These are phyloP conservation scores for Ramaria sp. DNA, from an alignment of 768 basidiomycete species.

Conservation along the genomic window DNA sequence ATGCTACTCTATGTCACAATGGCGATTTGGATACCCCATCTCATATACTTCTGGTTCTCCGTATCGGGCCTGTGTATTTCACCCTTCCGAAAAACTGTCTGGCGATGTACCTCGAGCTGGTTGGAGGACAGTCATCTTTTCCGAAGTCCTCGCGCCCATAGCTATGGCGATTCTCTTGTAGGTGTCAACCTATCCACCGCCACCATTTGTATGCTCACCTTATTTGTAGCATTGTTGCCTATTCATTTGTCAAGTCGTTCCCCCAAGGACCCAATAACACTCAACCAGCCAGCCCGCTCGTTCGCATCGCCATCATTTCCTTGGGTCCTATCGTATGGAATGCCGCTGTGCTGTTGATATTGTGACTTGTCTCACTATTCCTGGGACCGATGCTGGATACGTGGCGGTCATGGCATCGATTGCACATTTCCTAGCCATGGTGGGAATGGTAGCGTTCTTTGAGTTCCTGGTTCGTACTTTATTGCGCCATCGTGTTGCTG, in stretches of 20 bases:
- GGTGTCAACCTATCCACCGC: conserved; percentile 36
- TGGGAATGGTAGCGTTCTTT: conserved; percentile 90
- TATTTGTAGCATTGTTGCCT: conserved; percentile 23
- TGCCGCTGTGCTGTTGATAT: conserved; percentile 67
- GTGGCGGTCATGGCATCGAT: conserved; percentile 80
- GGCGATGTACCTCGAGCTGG: conserved; percentile 89
- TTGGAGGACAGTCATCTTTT: conserved; percentile 83
- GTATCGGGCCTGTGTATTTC: conserved; percentile 86
- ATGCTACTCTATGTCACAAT: conserved; percentile 92
- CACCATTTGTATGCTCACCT: conserved; percentile 49
- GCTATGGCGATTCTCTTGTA: conserved; percentile 73
- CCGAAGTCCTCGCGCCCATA: conserved; percentile 79
- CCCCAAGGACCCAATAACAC: conserved; percentile 42
- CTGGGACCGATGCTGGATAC: conserved; percentile 84
- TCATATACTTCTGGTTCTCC: conserved; percentile 98
- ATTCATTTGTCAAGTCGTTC: conserved; percentile 77
- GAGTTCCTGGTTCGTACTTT: conserved; percentile 74
- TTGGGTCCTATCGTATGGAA: conserved; percentile 96
- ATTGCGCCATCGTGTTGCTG: background rate
- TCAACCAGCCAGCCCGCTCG: conserved; percentile 69
- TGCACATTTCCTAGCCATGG: conserved; percentile 69
- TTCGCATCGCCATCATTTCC: conserved; percentile 88
- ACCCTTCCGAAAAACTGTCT: conserved; percentile 90
- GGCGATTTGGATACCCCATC: conserved; percentile 81
- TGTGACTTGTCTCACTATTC: conserved; percentile 88